phyloP scores from a whole-genome alignment of 768 basidiomycete genomes.

The Lentinula sp. region DNA sequence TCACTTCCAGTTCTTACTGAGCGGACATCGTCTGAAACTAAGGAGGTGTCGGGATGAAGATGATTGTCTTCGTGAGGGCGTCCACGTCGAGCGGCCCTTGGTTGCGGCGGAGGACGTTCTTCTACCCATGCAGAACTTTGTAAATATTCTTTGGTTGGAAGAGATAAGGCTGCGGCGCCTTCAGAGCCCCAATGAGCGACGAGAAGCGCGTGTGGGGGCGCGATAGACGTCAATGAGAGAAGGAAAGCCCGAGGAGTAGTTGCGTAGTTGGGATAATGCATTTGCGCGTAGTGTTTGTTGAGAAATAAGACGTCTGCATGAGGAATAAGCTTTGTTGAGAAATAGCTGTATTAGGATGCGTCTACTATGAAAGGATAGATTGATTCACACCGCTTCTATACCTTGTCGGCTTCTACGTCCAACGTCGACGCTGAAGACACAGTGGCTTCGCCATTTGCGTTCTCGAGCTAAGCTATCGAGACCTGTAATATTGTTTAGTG shows the following conservation, averaged over 20 bases:
- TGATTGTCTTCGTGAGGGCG: slow-evolving; percentile 1
- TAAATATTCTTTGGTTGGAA: slow-evolving; percentile 83
- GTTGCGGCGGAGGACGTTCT: slow-evolving; percentile 21
- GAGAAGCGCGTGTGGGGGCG: slow-evolving; percentile 71
- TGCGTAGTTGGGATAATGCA: slow-evolving; percentile 52
- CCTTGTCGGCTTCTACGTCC: slow-evolving; percentile 71
- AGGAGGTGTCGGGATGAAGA: slow-evolving; percentile 6
- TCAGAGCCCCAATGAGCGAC: slow-evolving; percentile 77
- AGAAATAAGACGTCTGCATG: slow-evolving; percentile 82
- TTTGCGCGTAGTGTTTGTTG: slow-evolving; percentile 64
- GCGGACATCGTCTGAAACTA: slow-evolving; percentile 23
- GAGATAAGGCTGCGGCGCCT: slow-evolving; percentile 73
- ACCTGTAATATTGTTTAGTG: slow-evolving; percentile 70
- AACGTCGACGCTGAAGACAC: slow-evolving; percentile 77
- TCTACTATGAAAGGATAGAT: not conserved
- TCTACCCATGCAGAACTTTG: slow-evolving; percentile 81
- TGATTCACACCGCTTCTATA: slow-evolving; percentile 63
- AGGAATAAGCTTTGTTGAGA: slow-evolving; percentile 56
- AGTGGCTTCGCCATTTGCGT: slow-evolving; percentile 77
- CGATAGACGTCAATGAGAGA: slow-evolving; percentile 62
- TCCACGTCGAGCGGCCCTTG: slow-evolving; percentile 13
- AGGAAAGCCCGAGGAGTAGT: slow-evolving; percentile 71
- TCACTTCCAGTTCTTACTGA: slow-evolving; percentile 67
- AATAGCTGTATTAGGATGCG: not conserved
- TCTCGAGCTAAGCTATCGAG: slow-evolving; percentile 79